Percentiles rank a stretch among this genome's conserved stretches.
These are phyloP conservation scores for Amanita exitialis DNA, from an alignment of 768 basidiomycete species.

Conservation along the genomic window DNA sequence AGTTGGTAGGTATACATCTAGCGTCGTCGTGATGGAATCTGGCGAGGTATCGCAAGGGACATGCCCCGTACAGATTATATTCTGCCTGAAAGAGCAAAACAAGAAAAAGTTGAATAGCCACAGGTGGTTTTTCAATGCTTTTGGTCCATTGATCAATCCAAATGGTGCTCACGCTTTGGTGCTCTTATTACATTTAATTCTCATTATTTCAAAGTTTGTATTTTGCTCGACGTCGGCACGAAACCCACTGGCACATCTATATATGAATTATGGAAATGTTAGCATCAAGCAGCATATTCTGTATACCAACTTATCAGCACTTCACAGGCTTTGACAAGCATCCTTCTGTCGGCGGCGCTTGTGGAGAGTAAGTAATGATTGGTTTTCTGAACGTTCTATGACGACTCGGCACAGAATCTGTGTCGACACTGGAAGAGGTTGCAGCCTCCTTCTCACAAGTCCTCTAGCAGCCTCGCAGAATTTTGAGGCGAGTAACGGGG, in stretches of 20 bases:
- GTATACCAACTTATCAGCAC: background rate
- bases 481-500: constrained; percentile 51
- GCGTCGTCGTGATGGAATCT: constrained; percentile 64
- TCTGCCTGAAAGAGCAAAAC: constrained; percentile 92
- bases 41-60: constrained; percentile 72
- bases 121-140: constrained; percentile 97
- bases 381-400: background rate
- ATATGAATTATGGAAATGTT: constrained; percentile 94
- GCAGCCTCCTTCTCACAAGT: constrained; percentile 58
- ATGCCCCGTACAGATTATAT: constrained; percentile 80
- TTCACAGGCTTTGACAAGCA: constrained; percentile 69
- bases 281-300: constrained; percentile 9
- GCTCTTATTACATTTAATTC: constrained; percentile 1
- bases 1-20: constrained; percentile 57
- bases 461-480: constrained; percentile 91
- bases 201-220: constrained; percentile 49
- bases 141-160: constrained; percentile 78
- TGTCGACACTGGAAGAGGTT: constrained; percentile 70
- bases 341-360: constrained; percentile 83
- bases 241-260: constrained; percentile 92
- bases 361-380: constrained; percentile 63
- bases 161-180: constrained; percentile 40
- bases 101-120: constrained; percentile 96
- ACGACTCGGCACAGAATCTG: constrained; percentile 44
- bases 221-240: constrained; percentile 92